Evolutionary conservation across 768 basidiomycete genomes (phyloP).

Genomic region (Leccinum longicurvipes): DNA sequence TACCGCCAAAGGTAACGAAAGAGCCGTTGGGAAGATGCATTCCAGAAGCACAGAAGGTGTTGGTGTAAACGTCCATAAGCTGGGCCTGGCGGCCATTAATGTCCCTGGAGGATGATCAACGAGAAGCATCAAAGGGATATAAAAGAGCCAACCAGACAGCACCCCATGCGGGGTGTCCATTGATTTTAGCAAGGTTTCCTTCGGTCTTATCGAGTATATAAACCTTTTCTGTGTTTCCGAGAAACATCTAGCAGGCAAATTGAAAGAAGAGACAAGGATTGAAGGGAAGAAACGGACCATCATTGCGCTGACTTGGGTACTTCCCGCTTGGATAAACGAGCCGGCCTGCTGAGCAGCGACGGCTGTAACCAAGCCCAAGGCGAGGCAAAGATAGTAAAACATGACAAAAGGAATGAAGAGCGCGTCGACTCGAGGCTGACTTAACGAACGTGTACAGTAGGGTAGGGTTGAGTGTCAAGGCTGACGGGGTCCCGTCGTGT

Average conservation of each 20-base stretch:
- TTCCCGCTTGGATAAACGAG: constrained; percentile 23
- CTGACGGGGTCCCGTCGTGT: no score
- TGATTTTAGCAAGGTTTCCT: constrained; percentile 62
- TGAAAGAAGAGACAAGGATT: neutral
- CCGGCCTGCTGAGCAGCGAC: constrained; percentile 26
- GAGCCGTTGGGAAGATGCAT: constrained; percentile 81
- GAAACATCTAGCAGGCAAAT: constrained; percentile 56
- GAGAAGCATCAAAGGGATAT: neutral
- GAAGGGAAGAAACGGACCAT: constrained; percentile 39
- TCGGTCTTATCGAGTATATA: constrained; percentile 94
- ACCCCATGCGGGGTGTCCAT: constrained; percentile 73
- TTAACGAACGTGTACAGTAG: constrained; percentile 13
- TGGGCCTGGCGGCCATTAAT: constrained; percentile 18
- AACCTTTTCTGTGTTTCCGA: constrained; percentile 75
- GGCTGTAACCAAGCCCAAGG: constrained; percentile 42
- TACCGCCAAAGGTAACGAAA: constrained; percentile 73
- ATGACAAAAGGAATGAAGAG: constrained; percentile 20
- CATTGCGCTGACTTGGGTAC: constrained; percentile 49
- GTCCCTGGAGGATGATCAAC: constrained; percentile 17
- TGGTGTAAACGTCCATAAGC: constrained; percentile 47
- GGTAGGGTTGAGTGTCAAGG: constrained; percentile 1
- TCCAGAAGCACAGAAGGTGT: constrained; percentile 79
- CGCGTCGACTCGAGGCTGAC: neutral
- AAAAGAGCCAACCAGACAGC: constrained; percentile 50
- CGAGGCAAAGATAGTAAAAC: constrained; percentile 38